Percentiles rank a stretch among this genome's conserved stretches.
Evolutionary conservation across 805 yeast genomes (phyloP).

Genomic region (Suhomyces canberraensis): DNA sequence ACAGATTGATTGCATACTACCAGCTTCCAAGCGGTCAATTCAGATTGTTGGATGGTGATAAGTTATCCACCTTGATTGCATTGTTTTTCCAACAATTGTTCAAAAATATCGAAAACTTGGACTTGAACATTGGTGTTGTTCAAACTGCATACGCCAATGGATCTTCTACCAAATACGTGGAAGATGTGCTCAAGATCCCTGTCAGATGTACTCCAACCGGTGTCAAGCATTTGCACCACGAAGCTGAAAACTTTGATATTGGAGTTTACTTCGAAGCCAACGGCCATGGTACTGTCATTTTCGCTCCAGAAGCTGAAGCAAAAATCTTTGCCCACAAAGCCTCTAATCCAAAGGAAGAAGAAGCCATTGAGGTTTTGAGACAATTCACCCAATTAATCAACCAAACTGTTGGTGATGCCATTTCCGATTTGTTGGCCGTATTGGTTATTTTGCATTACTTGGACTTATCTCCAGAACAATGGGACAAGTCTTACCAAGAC

Average conservation of each 20-base stretch:
- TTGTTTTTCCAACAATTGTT: slow-evolving; percentile 53
- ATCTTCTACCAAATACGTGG: slow-evolving; percentile 71
- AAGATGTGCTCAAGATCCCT: slow-evolving; percentile 60
- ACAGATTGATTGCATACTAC: slow-evolving; percentile 82
- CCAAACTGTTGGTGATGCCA: slow-evolving; percentile 98
- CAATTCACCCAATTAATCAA: slow-evolving; percentile 73
- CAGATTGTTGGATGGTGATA: slow-evolving; percentile 84
- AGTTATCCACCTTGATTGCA: slow-evolving; percentile 83
- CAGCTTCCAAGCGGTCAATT: slow-evolving; percentile 39
- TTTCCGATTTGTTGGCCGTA: slow-evolving; percentile 84
- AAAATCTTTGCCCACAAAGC: slow-evolving; percentile 33
- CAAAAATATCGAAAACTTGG: slow-evolving; percentile 45
- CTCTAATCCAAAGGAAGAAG: slow-evolving; percentile 38
- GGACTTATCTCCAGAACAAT: slow-evolving; percentile 56
- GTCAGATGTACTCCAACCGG: slow-evolving; percentile 93
- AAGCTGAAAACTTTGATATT: slow-evolving; percentile 77
- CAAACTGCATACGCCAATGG: slow-evolving; percentile 99
- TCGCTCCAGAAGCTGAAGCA: slow-evolving; percentile 51
- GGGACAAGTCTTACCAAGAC: slow-evolving; percentile 79
- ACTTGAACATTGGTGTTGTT: slow-evolving; percentile 68
- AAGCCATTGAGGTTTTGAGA: slow-evolving; percentile 53
- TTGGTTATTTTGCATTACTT: slow-evolving; percentile 59
- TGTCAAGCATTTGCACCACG: slow-evolving; percentile 94
- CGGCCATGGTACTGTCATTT: slow-evolving; percentile 97
- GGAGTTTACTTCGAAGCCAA: slow-evolving; percentile 98